Base-by-base conservation (phyloP, 495 filamentous ascomycete genomes). In the Darksidea phi region DNA sequence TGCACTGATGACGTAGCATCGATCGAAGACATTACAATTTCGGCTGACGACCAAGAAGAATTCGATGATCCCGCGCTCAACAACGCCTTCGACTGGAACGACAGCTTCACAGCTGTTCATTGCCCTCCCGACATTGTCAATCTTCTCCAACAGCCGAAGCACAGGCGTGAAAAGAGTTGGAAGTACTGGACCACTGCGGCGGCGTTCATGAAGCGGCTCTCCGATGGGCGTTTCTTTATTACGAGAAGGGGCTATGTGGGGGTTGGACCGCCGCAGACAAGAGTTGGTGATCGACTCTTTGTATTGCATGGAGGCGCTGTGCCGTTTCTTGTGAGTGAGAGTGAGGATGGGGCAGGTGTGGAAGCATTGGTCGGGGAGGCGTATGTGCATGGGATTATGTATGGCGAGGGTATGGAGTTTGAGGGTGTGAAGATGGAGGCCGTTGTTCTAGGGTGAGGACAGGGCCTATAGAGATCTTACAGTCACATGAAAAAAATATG, bases 151-250 rank as follows among this genome's bases (percentile, higher is more conserved):
- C 47, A 49, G 47, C 21, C 21, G 2, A 15, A 21, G 21, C 12
- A 49, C 13, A 32, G 11, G 8, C 21, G 47, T n/a, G 47, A 24
- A 3, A 25, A 25, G 21, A 21, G 47, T 5, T 49, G 47, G 47
- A 49, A 49, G 21, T 49, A 49, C 47, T 49, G 47, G 47, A 25
- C 21, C 6, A 49, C 47, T n/a, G 47, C 47, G 2, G 47, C 47
- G 17, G 47, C 26, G 3, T 49, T 49, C 13, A n/a, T 43, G 41
- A 43, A 43, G 41, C 41, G 41, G 6, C 41, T 43, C 13, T 43
- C 41, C 6, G 41, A 43, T 13, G 41, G 41, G 18, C 41, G 41
- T 3, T 43, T 43, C 13, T 43, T 43, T 15, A 13, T 43, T 15
- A 43, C 41, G 15, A 20, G 15, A 15, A n/a, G 41, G 41, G 41